Percentiles rank a stretch among this genome's conserved stretches.
Evolutionary conservation across 2,329 filamentous ascomycete species (phyloP).

Genomic region (Xylariaceae sp.): DNA sequence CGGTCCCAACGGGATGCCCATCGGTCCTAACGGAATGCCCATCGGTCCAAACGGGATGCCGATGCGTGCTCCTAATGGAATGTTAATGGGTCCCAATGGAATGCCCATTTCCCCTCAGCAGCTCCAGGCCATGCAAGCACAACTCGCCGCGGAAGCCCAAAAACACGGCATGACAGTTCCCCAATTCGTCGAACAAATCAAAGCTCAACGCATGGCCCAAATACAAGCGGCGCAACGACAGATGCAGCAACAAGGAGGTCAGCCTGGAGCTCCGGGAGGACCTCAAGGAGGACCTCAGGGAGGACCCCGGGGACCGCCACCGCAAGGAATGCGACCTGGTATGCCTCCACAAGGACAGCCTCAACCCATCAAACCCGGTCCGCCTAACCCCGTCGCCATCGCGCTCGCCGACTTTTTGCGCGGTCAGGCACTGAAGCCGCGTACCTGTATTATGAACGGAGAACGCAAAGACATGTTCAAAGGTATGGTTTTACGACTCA

Average conservation of each 20-base stretch:
- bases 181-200: slow-evolving; percentile 71
- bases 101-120: slow-evolving; percentile 68
- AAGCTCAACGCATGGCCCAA: slow-evolving; percentile 50
- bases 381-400: slow-evolving; percentile 82
- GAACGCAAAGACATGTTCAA: slow-evolving; percentile 98
- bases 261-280: slow-evolving; percentile 7
- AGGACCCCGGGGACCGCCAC: slow-evolving; percentile 27
- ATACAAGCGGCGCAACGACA: slow-evolving; percentile 38
- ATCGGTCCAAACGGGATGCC: not conserved
- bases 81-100: slow-evolving; percentile 21
- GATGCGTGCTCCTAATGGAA: not conserved
- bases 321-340: slow-evolving; percentile 28
- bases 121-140: slow-evolving; percentile 75
- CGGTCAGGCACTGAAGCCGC: slow-evolving; percentile 75
- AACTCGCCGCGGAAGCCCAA: slow-evolving; percentile 75
- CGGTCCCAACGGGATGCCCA: not conserved
- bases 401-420: slow-evolving; percentile 86
- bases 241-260: slow-evolving; percentile 35
- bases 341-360: slow-evolving; percentile 39
- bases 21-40: slow-evolving; percentile 15
- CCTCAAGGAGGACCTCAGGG: slow-evolving; percentile 11
- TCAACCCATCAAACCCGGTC: slow-evolving; percentile 68
- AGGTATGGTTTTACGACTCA: slow-evolving; percentile 53
- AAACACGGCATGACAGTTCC: slow-evolving; percentile 80
- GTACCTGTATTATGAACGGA: slow-evolving; percentile 90